Percentiles rank a stretch among this genome's conserved stretches.
Evolutionary conservation across 164 flowering plant species (phyloP).

Genomic region (Malania oleifera): DNA sequence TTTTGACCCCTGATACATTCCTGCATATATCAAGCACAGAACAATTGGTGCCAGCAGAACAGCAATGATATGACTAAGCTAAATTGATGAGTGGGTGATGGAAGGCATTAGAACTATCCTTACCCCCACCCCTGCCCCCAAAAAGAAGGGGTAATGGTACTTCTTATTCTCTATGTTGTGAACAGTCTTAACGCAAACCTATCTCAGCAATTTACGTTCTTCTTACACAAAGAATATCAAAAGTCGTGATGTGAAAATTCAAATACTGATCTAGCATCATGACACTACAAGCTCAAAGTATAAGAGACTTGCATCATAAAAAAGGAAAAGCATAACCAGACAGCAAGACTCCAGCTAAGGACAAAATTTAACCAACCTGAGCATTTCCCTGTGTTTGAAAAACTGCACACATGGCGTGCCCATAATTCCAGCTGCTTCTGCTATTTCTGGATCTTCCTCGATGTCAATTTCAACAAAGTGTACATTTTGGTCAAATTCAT

Average conservation of each 20-base stretch:
- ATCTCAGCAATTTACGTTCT: too few relatives aligned
- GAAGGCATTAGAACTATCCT: not conserved
- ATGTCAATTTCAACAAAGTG: slow-evolving; percentile 98
- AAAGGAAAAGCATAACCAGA: not conserved
- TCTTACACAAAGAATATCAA: too few relatives aligned
- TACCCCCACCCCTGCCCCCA: too few relatives aligned
- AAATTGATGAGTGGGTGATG: not conserved
- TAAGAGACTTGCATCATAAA: too few relatives aligned
- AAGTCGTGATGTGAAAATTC: too few relatives aligned
- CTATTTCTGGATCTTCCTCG: slow-evolving; percentile 93
- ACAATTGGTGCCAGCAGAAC: slow-evolving; percentile 1
- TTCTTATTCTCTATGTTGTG: too few relatives aligned
- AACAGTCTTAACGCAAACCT: too few relatives aligned
- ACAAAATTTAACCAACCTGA: slow-evolving; percentile 44
- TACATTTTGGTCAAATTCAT: slow-evolving; percentile 84
- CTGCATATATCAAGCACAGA: slow-evolving; percentile 41
- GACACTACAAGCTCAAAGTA: too few relatives aligned
- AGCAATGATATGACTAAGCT: too few relatives aligned
- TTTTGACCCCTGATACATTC: slow-evolving; percentile 90
- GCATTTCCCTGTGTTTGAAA: slow-evolving; percentile 91
- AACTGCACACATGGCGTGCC: slow-evolving; percentile 99
- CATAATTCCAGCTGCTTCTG: slow-evolving; percentile 98
- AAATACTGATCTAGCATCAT: too few relatives aligned
- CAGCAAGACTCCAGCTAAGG: not conserved
- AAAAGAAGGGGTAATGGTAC: too few relatives aligned